Evolutionary conservation across 2,329 filamentous ascomycete genomes (phyloP), one percentile per base, ranked within the genome.

Genomic region (Thermoascus crustaceus): DNA sequence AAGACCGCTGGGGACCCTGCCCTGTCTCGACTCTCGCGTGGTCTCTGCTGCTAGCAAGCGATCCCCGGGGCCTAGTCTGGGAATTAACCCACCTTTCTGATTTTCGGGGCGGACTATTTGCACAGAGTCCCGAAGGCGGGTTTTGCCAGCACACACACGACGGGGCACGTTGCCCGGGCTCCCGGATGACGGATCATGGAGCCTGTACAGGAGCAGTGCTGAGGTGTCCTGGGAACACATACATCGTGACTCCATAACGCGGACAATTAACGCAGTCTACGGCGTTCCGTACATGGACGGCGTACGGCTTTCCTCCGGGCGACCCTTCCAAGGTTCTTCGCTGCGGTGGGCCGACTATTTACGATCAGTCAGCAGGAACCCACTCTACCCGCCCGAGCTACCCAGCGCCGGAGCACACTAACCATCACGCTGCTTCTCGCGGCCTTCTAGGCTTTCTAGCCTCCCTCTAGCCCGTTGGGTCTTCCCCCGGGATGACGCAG

Each of bases 401-500:
- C 8, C n/a, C n/a, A n/a, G n/a, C n/a, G n/a, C n/a, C n/a, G n/a
- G n/a, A n/a, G n/a, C n/a, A n/a, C n/a, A n/a, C n/a, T n/a, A n/a
- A n/a, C 11, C 16, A 29, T 21, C 35, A 24, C 8, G 18, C 20
- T 14, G 7, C 27, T 37, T 31, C 27, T 37, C 35, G 23, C 22
- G 23, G 18, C 18, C 35, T 38, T 38, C 35, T 37, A 32, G 35
- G 21, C 23, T 26, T 37, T 37, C 35, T 38, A 38, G 35, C 35
- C 30, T 37, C 34, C 30, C 34, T 9, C 26, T 29, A 29, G 26
- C 13, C 26, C 18, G 17, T 25, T 21, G 23, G 34, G 24, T 30
- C 16, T 23, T 32, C n/a, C 25, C 13, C 26, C 26, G 25, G 13
- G 13, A 13, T 16, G 18, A 10, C 5, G 14, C 14, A 29, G 26